These are phyloP conservation scores for Fusarium pininemorale DNA, from an alignment of 2,329 filamentous ascomycete species.

Conservation along the genomic window DNA sequence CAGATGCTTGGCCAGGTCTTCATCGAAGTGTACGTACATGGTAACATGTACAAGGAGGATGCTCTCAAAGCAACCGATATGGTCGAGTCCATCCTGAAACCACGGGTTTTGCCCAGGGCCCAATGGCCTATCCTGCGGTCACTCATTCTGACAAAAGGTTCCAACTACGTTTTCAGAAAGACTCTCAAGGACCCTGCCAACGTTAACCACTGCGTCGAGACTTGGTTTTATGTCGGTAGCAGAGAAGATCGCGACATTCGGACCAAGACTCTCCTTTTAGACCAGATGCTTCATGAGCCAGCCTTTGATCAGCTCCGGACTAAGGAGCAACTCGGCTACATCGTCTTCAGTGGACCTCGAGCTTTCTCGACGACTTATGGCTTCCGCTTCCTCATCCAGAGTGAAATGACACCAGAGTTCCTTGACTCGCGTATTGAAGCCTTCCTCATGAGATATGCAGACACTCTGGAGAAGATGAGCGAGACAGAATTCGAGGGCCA, in stretches of 20 bases:
- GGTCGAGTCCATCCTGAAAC: constrained; percentile 79
- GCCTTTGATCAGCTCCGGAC: constrained; percentile 94
- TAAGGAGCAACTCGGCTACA: constrained; percentile 96
- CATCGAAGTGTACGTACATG: constrained; percentile 80
- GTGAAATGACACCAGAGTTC: constrained; percentile 84
- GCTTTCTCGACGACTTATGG: constrained; percentile 80
- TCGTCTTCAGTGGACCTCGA: constrained; percentile 85
- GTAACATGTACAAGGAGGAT: constrained; percentile 66
- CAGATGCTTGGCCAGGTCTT: constrained; percentile 85
- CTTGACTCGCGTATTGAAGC: constrained; percentile 87
- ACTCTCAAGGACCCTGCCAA: constrained; percentile 86
- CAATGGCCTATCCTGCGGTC: constrained; percentile 85
- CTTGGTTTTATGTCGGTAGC: constrained; percentile 75
- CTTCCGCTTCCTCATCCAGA: constrained; percentile 92
- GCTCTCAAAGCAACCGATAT: constrained; percentile 85
- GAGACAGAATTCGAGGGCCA: constrained; percentile 88
- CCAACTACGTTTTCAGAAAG: constrained; percentile 85
- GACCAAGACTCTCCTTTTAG: constrained; percentile 81
- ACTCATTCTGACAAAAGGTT: constrained; percentile 78
- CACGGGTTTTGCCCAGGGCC: constrained; percentile 74
- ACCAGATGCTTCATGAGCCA: constrained; percentile 92
- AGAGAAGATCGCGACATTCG: constrained; percentile 74
- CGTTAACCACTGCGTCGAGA: constrained; percentile 87
- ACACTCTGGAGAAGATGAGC: constrained; percentile 77
- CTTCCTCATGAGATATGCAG: constrained; percentile 76